These are phyloP conservation scores for Trapa incisa DNA, from an alignment of 345 rosid species.

Conservation along the genomic window DNA sequence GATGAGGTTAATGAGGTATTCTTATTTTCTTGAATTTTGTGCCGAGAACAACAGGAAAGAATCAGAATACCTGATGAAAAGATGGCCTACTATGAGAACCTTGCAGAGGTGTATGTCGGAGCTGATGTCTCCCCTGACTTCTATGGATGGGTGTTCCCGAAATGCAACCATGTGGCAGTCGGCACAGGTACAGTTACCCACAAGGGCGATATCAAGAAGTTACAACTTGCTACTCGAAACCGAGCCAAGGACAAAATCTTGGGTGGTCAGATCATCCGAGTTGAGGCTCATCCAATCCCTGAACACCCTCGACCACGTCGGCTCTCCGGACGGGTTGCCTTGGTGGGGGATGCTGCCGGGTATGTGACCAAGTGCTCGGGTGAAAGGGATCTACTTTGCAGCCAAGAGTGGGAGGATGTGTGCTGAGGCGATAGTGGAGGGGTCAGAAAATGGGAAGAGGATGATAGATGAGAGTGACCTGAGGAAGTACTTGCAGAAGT, in stretches of 20 bases:
- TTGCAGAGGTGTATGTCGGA: slow-evolving; percentile 92
- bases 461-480: slow-evolving; percentile 78
- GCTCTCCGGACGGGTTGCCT: slow-evolving; percentile 51
- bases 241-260: slow-evolving; percentile 83
- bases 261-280: slow-evolving; percentile 81
- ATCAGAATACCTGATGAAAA: slow-evolving; percentile 72
- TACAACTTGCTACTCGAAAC: slow-evolving; percentile 75
- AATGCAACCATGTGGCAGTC: slow-evolving; percentile 86
- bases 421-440: slow-evolving; percentile 80
- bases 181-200: slow-evolving; percentile 92
- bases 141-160: slow-evolving; percentile 96
- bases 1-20: no score
- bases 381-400: slow-evolving; percentile 85
- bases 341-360: slow-evolving; percentile 89
- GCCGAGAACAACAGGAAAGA: slow-evolving; percentile 43
- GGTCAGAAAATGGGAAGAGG: slow-evolving; percentile 69
- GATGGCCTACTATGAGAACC: slow-evolving; percentile 76
- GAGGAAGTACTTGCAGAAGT: slow-evolving; percentile 87
- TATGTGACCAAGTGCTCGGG: slow-evolving; percentile 88
- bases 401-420: slow-evolving; percentile 97
- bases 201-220: slow-evolving; percentile 88
- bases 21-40: background rate
- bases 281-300: slow-evolving; percentile 86
- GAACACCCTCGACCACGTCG: slow-evolving; percentile 86
- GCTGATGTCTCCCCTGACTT: slow-evolving; percentile 93